phyloP scores from a whole-genome alignment of 177 flowering plant genomes.

The Vitis hybrid region DNA sequence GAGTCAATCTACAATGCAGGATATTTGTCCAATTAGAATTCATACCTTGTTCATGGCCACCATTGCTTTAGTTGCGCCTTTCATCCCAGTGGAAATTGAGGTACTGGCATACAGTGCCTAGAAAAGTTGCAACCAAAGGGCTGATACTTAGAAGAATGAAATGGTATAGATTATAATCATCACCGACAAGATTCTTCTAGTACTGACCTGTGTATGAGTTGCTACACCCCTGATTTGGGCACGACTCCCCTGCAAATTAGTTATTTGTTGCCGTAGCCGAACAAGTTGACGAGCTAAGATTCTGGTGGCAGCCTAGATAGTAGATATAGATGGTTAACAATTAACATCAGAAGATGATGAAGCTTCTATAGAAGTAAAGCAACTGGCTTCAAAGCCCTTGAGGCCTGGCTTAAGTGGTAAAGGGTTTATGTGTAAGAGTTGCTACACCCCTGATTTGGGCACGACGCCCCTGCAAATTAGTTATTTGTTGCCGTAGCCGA shows the following conservation, averaged over 20 bases:
- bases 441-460: constrained; percentile 93
- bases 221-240: constrained; percentile 94
- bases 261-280: constrained; percentile 80
- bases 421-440: constrained; percentile 62
- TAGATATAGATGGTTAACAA: background rate
- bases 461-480: constrained; percentile 87
- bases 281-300: constrained; percentile 96
- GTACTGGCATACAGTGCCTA: constrained; percentile 93
- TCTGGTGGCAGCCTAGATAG: constrained; percentile 75
- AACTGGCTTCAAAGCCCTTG: background rate
- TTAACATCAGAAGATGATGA: background rate
- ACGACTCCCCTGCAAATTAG: constrained; percentile 89
- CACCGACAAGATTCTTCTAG: background rate
- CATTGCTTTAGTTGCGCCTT: constrained; percentile 98
- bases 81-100: constrained; percentile 89
- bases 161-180: background rate
- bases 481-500: constrained; percentile 81
- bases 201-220: constrained; percentile 80
- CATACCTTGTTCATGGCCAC: constrained; percentile 87
- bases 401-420: too few species aligned
- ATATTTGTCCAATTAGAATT: background rate
- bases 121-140: constrained; percentile 3
- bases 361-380: background rate
- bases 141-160: background rate
- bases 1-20: background rate